Base-by-base conservation (phyloP, 2,329 filamentous ascomycete species). In the Epichloe gansuensis region DNA sequence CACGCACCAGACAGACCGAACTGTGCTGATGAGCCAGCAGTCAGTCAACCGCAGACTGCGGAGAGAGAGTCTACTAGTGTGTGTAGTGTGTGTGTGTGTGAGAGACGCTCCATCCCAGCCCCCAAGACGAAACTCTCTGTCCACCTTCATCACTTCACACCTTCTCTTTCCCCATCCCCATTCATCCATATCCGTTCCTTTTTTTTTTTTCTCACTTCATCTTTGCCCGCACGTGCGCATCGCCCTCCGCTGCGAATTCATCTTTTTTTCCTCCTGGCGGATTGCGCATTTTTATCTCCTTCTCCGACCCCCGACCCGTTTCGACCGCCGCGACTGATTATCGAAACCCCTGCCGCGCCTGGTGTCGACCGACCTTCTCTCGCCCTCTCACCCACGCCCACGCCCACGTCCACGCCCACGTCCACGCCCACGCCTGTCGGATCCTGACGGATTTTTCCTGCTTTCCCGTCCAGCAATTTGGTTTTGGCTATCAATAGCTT, bases 381-480 rank as follows among this genome's bases (percentile, higher is more conserved):
- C 45, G 52, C 55, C 54, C 60, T 60, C 56, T 62, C 59, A 62
- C 61, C 61, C 34, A 48, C 54, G 48, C 46, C 47, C 46, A 46
- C 50, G 48, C 17, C 38, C 38, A 63, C 63, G 60, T 59, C 64
- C 60, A 65, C 63, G 59, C 62, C 62, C 38, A 63, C 63, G 60
- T n/a, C n/a, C 38, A 63, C 63, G 60, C 59, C 64, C 60, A 65
- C 63, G 59, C 62, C 62, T 61, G 11, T 63, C 59, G 62, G 58
- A 63, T 62, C 59, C 59, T 61, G 60, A 58, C 61, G 59, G 60
- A 31, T 63, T 62, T 34, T 47, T 4, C n/a, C 41, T 38, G 39
- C 12, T 48, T 35, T 28, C 8, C 9, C 28, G 12, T 15, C 35
- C 23, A 25, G 15, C 31, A 5, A 61, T 63, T 31, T 28, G 25